A percentile compares a stretch with the other conserved stretches of the same genome.
Evolutionary conservation across 305 asterid species (phyloP).

Genomic region (Striga hermonthica): DNA sequence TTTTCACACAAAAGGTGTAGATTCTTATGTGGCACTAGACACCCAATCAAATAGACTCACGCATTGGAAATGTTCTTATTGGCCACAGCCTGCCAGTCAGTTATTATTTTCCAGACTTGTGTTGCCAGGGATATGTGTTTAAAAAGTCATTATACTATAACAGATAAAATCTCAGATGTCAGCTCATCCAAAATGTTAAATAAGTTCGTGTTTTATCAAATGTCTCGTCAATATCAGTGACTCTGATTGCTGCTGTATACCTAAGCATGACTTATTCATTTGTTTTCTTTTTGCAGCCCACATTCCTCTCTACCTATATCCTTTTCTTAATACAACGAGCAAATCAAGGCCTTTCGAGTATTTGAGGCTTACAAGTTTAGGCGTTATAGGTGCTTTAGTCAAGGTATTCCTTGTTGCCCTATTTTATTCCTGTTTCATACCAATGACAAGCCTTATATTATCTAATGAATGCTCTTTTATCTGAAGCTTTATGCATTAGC

Average conservation of each 20-base stretch:
- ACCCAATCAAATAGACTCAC: too few relatives aligned
- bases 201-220: too few relatives aligned
- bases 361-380: slow-evolving; percentile 93
- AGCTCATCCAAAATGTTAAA: slow-evolving; percentile 13
- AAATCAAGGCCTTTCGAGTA: slow-evolving; percentile 93
- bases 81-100: not conserved
- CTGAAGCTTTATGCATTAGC: slow-evolving; percentile 6
- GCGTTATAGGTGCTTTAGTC: slow-evolving; percentile 94
- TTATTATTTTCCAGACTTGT: not conserved
- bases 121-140: not conserved
- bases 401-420: slow-evolving; percentile 53
- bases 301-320: slow-evolving; percentile 83
- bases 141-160: not conserved
- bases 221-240: too few relatives aligned
- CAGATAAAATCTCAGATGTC: slow-evolving; percentile 20
- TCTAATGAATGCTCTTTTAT: slow-evolving; percentile 1
- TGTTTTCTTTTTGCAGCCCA: slow-evolving; percentile 66
- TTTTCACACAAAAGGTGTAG: too few relatives aligned
- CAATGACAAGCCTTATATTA: not conserved
- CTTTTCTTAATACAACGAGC: slow-evolving; percentile 93
- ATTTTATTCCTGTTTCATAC: slow-evolving; percentile 21
- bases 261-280: not conserved
- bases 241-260: too few relatives aligned
- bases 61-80: too few relatives aligned
- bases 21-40: too few relatives aligned